Conservation (phyloP, 495 filamentous ascomycete genomes). For the Penicillium manginii region DNA sequence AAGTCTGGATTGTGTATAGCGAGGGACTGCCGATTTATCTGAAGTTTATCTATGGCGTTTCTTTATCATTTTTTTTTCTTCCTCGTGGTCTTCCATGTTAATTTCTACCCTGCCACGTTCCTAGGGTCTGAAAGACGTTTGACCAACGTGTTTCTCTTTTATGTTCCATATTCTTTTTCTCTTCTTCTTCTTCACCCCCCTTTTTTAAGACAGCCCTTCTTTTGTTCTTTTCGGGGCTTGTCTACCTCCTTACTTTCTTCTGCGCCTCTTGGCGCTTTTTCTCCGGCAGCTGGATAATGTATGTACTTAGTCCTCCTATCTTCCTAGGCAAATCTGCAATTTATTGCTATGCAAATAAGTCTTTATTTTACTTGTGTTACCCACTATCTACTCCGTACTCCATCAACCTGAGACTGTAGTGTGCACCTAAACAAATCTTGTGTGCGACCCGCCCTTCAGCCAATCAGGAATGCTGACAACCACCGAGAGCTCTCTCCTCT, state of each 20-base stretch:
- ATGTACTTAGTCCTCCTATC: slow-evolving; percentile 48
- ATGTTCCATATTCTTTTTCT: slow-evolving; percentile 14
- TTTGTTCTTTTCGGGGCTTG: slow-evolving; percentile 18
- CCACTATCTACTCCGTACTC: background rate
- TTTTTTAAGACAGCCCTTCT: slow-evolving; percentile 14
- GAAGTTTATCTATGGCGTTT: slow-evolving; percentile 33
- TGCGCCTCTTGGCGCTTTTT: slow-evolving; percentile 35
- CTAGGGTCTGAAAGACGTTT: slow-evolving; percentile 44
- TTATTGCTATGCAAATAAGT: slow-evolving; percentile 7
- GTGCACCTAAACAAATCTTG: slow-evolving; percentile 1
- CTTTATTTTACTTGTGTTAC: background rate
- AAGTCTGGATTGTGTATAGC: slow-evolving; percentile 36
- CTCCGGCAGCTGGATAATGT: slow-evolving; percentile 49
- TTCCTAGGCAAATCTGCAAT: slow-evolving; percentile 19
- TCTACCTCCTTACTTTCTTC: slow-evolving; percentile 34
- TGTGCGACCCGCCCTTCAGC: slow-evolving; percentile 20
- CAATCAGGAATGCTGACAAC: slow-evolving; percentile 33
- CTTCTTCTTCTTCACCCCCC: slow-evolving; percentile 22
- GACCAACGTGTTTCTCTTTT: slow-evolving; percentile 21
- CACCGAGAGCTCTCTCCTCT: slow-evolving; percentile 27
- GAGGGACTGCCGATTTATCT: slow-evolving; percentile 37
- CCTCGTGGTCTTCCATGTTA: slow-evolving; percentile 34
- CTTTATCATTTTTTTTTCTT: slow-evolving; percentile 24
- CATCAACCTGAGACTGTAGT: slow-evolving; percentile 4
- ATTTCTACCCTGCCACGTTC: slow-evolving; percentile 46